These are phyloP conservation scores for Maudiozyma turicensis DNA, from an alignment of 805 yeast genomes.

Conservation along the genomic window DNA sequence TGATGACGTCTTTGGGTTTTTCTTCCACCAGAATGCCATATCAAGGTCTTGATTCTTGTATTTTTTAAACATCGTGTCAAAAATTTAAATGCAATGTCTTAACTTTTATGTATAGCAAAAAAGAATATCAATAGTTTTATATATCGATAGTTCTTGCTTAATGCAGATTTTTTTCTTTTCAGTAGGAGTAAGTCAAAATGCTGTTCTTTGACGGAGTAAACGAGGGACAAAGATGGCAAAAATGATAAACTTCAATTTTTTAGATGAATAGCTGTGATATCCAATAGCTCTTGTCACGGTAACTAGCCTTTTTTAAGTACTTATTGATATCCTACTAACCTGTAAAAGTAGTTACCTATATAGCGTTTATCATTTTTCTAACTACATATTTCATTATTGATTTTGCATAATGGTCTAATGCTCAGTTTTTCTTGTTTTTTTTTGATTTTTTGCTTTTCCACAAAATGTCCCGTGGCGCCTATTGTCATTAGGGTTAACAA, in stretches of 20 bases:
- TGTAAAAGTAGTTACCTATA: no score
- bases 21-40: constrained; percentile 86
- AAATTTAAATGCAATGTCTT: not conserved
- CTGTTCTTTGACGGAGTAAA: not conserved
- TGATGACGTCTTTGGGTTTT: constrained; percentile 82
- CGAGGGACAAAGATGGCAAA: not conserved
- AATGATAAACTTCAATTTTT: not conserved
- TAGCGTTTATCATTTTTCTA: no score
- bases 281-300: not conserved
- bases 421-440: not conserved
- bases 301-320: no score
- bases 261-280: not conserved
- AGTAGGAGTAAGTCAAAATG: no score
- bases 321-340: no score
- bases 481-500: no score
- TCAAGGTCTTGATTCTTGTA: constrained; percentile 24
- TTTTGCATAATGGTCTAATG: no score
- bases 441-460: not conserved
- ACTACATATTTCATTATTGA: no score
- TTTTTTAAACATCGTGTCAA: constrained; percentile 19
- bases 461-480: not conserved
- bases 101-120: no score
- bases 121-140: no score
- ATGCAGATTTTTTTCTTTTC: no score
- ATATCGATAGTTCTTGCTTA: no score